Base-by-base conservation (phyloP, 371 early-diverging fungal species). In the Mortierella polycephala region DNA sequence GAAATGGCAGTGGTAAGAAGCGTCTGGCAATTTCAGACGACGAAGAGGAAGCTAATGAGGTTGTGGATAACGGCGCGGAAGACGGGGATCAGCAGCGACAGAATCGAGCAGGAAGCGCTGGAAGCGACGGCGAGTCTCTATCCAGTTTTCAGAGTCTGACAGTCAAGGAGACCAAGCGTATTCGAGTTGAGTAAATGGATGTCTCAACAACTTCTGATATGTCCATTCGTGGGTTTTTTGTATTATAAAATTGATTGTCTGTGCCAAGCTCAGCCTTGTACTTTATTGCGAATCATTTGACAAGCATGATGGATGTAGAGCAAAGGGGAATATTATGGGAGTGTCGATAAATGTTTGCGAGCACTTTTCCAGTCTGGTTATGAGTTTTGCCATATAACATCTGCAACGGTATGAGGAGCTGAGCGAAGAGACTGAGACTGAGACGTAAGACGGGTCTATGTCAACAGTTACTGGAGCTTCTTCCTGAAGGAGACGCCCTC, bases 401-500 rank as follows among this genome's bases (percentile, higher is more conserved):
- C 37, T 55, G 37, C 55, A 21, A 21, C 4, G 37, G 23, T 11
- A 10, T 21, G 12, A 4, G 51, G 51, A 18, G 20, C 5, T 18
- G 51, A 16, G 51, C 10, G 51, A n/a, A 20, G 51, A 9, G n/a
- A 51, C 20, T 9, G 7, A 45, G 45, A 45, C 13, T 3, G 11
- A 46, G 16, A 46, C 13, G 16, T 16, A 46, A 13, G 13, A 46
- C 11, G 11, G 16, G 8, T 16, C 18, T 7, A 51, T 42, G 11
- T 30, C 30, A 30, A 41, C 12, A 7, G 18, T 62, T 79, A 79
- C 23, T 68, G 57, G 39, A 69, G 21, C 67, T 72, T 79, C 60
- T 65, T 79, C 30, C 79, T 72, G 79, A 72, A 79, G 18, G 79
- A 79, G 21, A 72, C 69, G n/a, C 75, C 74, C 83, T 96, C 98